Base-by-base conservation (phyloP, 441 rosid species). In the Lepidium campestre region DNA sequence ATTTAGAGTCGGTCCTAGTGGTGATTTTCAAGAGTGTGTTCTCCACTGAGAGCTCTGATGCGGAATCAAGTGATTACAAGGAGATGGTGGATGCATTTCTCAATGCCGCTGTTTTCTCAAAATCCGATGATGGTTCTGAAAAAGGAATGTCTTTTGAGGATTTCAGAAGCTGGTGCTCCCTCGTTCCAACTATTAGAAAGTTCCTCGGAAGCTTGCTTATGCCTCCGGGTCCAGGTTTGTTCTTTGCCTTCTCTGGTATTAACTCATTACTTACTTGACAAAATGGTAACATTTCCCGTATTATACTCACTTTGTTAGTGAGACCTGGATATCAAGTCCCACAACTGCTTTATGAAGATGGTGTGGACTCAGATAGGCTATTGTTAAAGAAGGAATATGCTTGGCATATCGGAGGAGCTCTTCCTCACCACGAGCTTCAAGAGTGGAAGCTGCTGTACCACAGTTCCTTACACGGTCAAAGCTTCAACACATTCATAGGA, bases 401-500 rank as follows among this genome's bases (percentile, higher is more conserved):
- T 65, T 90, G 98, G 96, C 91, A 88, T 72, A 85, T 93, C 61
- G 98, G 91, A 75, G 98, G 98, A 68, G 86, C 83, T 63, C 90
- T 93, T 71, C 80, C 97, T 45, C 92, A 76, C 20, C 82, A 79
- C 40, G 97, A 88, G 79, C 80, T 86, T 32, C 82, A 71, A 60
- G 92, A 88, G 62, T 93, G 97, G 98, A 93, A 80, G 64, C 91
- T 90, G 34, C 68, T 90, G 74, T 93, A 90, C 69, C 96, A 93
- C 66, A 88, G 97, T 77, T 61, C 90, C 59, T 57, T 81, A 41
- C 82, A 79, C 78, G 98, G 94, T 69, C 81, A 77, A 44, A 93
- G 96, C 80, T 93, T 90, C 77, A 90, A 75, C 83, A 93, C 97
- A 19, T 93, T 93, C 72, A 74, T 93, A 68, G 90, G 97, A 36